Percentiles rank a stretch among this genome's conserved stretches.
These are phyloP conservation scores for Hypoxylon rubiginosum DNA, from an alignment of 2,329 filamentous ascomycete genomes.

Conservation along the genomic window DNA sequence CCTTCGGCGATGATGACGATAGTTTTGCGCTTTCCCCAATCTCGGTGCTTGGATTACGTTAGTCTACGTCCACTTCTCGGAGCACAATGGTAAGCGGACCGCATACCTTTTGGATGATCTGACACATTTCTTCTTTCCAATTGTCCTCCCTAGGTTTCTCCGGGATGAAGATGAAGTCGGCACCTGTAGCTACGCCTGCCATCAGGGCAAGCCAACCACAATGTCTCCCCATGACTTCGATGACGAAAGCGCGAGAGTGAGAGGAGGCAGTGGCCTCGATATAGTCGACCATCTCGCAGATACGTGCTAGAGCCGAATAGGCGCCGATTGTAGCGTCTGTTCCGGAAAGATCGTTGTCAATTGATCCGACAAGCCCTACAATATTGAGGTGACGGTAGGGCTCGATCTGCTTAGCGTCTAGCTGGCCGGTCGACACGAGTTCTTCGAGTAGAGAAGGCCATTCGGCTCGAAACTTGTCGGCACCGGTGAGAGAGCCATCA, in stretches of 20 bases:
- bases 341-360: conserved; percentile 97
- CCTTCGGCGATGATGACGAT: conserved; percentile 98
- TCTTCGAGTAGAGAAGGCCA: conserved; percentile 92
- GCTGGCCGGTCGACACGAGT: conserved; percentile 79
- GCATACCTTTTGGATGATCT: conserved; percentile 77
- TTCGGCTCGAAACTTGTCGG: conserved; percentile 91
- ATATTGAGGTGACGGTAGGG: conserved; percentile 93
- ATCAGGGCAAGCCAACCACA: conserved; percentile 98
- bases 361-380: conserved; percentile 94
- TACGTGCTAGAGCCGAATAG: conserved; percentile 91
- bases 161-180: conserved; percentile 97
- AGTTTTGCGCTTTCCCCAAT: conserved; percentile 93
- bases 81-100: neutral
- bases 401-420: conserved; percentile 77
- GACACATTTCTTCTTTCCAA: conserved; percentile 91
- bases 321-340: conserved; percentile 98
- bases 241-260: conserved; percentile 95
- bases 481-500: conserved; percentile 95
- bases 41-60: conserved; percentile 74
- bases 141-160: conserved; percentile 90
- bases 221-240: conserved; percentile 98
- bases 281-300: conserved; percentile 96
- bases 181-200: conserved; percentile 93
- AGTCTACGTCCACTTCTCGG: conserved; percentile 11
- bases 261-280: conserved; percentile 96